Evolutionary conservation across 495 filamentous ascomycete genomes (phyloP).

Genomic region (Trichoderma virens): DNA sequence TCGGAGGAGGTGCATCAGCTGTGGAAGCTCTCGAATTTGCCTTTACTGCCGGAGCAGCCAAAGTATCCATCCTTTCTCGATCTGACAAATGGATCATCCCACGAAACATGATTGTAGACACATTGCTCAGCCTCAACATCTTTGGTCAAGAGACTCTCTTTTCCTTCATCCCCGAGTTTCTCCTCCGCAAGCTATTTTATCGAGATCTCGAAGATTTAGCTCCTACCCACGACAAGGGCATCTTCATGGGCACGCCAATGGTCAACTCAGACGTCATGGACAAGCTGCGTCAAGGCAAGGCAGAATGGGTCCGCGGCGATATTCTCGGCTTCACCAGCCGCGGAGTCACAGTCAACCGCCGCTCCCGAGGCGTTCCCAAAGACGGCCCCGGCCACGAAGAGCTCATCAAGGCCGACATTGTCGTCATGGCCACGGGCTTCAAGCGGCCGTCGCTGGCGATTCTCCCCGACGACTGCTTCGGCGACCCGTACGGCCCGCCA

Average conservation of each 20-base stretch:
- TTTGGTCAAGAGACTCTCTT: constrained; percentile 68
- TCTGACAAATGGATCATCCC: constrained; percentile 89
- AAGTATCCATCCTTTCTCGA: constrained; percentile 66
- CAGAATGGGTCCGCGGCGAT: constrained; percentile 74
- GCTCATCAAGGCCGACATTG: constrained; percentile 61
- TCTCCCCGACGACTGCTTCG: constrained; percentile 62
- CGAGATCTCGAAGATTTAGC: constrained; percentile 74
- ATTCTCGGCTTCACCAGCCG: constrained; percentile 56
- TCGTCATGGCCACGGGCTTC: constrained; percentile 80
- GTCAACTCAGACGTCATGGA: constrained; percentile 75
- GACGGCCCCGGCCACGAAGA: constrained; percentile 59
- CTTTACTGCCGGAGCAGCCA: constrained; percentile 52
- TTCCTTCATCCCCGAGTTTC: constrained; percentile 68
- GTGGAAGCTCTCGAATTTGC: constrained; percentile 82
- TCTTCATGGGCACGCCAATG: constrained; percentile 82
- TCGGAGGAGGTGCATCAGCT: constrained; percentile 74
- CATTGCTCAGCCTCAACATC: constrained; percentile 67
- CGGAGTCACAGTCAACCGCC: constrained; percentile 62
- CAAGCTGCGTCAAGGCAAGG: constrained; percentile 66
- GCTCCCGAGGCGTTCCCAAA: constrained; percentile 63
- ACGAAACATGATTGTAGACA: constrained; percentile 65
- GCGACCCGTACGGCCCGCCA: constrained; percentile 64
- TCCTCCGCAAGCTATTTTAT: constrained; percentile 76
- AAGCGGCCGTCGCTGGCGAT: constrained; percentile 64
- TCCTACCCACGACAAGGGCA: constrained; percentile 51